These are phyloP conservation scores for Microcyclosporella mali DNA, from an alignment of 2,329 filamentous ascomycete species.

Conservation along the genomic window DNA sequence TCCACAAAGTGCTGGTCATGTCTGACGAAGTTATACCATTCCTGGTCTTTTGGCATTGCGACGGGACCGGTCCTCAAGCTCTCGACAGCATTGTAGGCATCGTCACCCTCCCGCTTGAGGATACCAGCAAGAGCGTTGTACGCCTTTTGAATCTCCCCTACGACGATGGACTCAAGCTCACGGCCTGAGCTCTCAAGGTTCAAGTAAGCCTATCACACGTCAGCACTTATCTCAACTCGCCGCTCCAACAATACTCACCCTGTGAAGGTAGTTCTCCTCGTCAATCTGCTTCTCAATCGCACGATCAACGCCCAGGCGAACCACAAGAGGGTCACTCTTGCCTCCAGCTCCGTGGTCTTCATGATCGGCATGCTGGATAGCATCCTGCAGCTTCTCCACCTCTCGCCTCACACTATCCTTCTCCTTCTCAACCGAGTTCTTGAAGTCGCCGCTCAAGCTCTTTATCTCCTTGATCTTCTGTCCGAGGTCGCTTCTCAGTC, in stretches of 20 bases:
- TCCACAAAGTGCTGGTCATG: conserved; percentile 81
- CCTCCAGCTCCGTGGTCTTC: conserved; percentile 69
- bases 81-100: conserved; percentile 69
- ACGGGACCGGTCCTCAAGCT: conserved; percentile 78
- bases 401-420: conserved; percentile 77
- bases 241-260: conserved; percentile 50
- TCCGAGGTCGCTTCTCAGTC: conserved; percentile 77
- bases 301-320: conserved; percentile 77
- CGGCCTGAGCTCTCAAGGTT: conserved; percentile 91
- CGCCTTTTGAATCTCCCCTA: conserved; percentile 95
- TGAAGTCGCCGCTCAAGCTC: conserved; percentile 86
- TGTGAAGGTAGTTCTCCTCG: conserved; percentile 94
- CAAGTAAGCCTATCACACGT: conserved; percentile 66
- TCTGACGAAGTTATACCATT: conserved; percentile 80
- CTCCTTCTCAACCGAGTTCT: conserved; percentile 92
- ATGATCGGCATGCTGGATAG: conserved; percentile 69
- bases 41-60: conserved; percentile 86
- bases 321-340: conserved; percentile 86
- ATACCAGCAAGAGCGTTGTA: conserved; percentile 92
- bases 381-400: conserved; percentile 74
- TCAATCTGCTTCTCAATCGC: conserved; percentile 90
- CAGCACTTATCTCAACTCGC: conserved; percentile 7
- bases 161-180: conserved; percentile 91
- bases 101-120: conserved; percentile 82
- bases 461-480: conserved; percentile 99